Percentiles rank a stretch among this genome's conserved stretches.
Conservation (phyloP, 148 eudicot genomes). For the Rhododendron ovatum region DNA sequence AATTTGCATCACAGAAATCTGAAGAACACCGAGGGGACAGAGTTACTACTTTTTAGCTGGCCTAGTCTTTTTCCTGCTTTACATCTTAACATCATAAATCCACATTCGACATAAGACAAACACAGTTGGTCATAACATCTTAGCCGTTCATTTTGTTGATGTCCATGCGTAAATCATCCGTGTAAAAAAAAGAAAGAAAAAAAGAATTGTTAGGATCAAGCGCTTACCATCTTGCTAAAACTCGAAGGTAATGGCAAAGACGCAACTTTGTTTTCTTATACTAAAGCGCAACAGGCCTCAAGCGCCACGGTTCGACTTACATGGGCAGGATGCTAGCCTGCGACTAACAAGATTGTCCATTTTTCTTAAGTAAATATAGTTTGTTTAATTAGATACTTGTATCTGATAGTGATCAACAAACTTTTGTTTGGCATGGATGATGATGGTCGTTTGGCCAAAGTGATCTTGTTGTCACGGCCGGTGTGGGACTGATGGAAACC, state of each 20-base stretch:
- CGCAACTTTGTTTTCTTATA: no score
- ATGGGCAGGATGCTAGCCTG: no score
- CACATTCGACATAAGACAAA: not conserved
- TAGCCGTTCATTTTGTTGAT: not conserved
- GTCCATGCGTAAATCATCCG: not conserved
- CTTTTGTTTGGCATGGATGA: not conserved
- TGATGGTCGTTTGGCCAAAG: no score
- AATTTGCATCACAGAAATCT: not conserved
- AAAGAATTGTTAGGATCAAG: no score
- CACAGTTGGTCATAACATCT: not conserved
- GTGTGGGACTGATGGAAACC: no score
- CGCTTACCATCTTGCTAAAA: no score
- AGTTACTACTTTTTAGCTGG: not conserved
- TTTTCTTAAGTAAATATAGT: not conserved
- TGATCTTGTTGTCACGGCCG: no score
- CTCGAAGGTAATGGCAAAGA: no score
- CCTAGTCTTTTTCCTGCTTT: not conserved
- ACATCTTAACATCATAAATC: not conserved
- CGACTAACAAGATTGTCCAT: not conserved
- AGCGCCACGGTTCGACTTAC: no score
- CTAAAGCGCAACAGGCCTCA: no score
- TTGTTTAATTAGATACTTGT: not conserved
- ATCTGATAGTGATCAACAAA: not conserved
- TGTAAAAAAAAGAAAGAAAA: no score
- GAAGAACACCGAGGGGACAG: not conserved